phyloP scores from a whole-genome alignment of 257 asterid genomes.

The Anisodus acutangulus region DNA sequence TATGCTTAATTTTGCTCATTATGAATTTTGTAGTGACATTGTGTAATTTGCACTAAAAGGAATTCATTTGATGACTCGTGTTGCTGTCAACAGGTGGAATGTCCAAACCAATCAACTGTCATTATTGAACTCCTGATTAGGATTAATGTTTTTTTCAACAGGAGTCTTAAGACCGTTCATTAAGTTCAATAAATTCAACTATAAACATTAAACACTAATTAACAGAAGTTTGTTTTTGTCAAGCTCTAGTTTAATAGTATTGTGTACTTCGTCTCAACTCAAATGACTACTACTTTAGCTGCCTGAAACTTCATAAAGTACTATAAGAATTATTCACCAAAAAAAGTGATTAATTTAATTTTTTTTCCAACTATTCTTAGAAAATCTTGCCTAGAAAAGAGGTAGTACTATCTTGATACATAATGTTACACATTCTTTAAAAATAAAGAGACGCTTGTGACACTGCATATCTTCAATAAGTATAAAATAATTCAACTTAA shows the following conservation, averaged over 20 bases:
- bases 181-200: constrained; percentile 27
- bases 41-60: constrained; percentile 24
- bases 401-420: no score
- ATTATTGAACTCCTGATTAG: constrained; percentile 40
- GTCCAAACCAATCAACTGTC: constrained; percentile 51
- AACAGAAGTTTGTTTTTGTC: not conserved
- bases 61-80: constrained; percentile 29
- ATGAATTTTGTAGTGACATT: constrained; percentile 25
- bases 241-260: not conserved
- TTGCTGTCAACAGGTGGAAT: constrained; percentile 57
- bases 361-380: not conserved
- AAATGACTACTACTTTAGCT: not conserved
- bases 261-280: not conserved
- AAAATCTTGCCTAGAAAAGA: not conserved
- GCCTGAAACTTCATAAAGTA: not conserved
- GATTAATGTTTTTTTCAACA: constrained; percentile 41
- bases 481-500: no score
- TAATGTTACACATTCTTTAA: no score
- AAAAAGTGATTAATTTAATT: not conserved
- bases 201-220: constrained; percentile 23
- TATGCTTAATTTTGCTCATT: not conserved
- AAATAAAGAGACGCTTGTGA: no score
- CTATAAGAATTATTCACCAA: no score
- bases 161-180: constrained; percentile 28
- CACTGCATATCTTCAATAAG: no score